A percentile compares a stretch with the other conserved stretches of the same genome.
phyloP scores from a whole-genome alignment of 345 rosid species.

The Carallia brachiata region DNA sequence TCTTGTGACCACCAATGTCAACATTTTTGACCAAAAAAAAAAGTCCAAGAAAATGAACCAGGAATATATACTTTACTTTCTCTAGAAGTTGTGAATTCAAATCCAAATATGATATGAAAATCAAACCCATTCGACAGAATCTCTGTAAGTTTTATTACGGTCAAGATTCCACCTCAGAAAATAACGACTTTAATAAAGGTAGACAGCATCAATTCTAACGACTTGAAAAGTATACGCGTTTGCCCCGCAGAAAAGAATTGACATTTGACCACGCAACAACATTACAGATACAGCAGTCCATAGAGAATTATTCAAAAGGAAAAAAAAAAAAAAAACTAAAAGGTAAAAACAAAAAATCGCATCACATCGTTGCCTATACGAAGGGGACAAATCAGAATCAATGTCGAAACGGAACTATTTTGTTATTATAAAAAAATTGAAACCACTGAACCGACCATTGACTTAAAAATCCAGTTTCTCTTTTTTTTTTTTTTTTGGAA shows the following conservation, averaged over 20 bases:
- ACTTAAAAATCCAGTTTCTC: constrained; percentile 1
- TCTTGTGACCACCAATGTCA: constrained; percentile 3
- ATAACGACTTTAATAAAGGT: neutral
- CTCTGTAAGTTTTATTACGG: neutral
- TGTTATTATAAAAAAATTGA: constrained; percentile 23
- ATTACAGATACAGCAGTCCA: neutral
- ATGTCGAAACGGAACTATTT: constrained; percentile 11
- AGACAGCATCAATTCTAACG: neutral
- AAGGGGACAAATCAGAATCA: constrained; percentile 16
- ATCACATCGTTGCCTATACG: constrained; percentile 30
- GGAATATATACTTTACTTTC: neutral
- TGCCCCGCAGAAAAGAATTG: constrained; percentile 1
- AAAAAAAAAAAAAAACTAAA: constrained; percentile 5
- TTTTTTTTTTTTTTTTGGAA: no score
- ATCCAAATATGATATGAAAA: neutral
- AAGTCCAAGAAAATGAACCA: neutral
- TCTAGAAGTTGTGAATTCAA: neutral
- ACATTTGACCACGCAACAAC: constrained; percentile 19
- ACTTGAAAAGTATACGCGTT: constrained; percentile 10
- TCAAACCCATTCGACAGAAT: neutral
- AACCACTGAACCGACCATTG: constrained; percentile 25
- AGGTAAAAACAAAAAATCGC: constrained; percentile 12
- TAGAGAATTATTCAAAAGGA: neutral
- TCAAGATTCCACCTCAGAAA: constrained; percentile 8
- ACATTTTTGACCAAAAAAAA: neutral